phyloP scores from a whole-genome alignment of 2,329 filamentous ascomycete species.

The Nigrospora sphaerica region DNA sequence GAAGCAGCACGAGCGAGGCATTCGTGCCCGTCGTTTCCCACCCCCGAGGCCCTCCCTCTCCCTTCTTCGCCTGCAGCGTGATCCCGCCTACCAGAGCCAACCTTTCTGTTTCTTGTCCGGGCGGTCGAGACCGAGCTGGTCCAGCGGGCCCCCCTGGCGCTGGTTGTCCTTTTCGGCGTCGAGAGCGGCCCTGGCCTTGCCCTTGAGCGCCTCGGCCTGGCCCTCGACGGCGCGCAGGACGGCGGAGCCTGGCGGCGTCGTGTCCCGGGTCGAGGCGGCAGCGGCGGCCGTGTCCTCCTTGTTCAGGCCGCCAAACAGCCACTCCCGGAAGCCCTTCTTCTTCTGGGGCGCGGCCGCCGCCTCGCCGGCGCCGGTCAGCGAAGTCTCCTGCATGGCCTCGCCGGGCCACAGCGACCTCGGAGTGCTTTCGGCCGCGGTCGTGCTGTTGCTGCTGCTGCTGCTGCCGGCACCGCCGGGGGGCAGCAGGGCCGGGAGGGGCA shows the following conservation, averaged over 20 bases:
- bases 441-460: constrained; percentile 24
- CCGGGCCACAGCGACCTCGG: constrained; percentile 10
- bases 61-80: neutral
- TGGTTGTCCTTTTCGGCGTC: constrained; percentile 45
- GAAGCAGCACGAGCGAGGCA: too few relatives aligned
- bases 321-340: constrained; percentile 20
- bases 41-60: too few relatives aligned
- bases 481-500: constrained; percentile 44
- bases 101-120: constrained; percentile 28
- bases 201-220: constrained; percentile 21
- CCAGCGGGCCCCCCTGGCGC: constrained; percentile 40
- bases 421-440: constrained; percentile 10
- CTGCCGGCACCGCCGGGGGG: constrained; percentile 18
- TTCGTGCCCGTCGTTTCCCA: too few relatives aligned
- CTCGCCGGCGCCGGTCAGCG: constrained; percentile 8
- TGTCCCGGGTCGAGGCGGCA: constrained; percentile 16
- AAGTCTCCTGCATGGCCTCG: constrained; percentile 13
- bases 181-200: constrained; percentile 36
- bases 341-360: constrained; percentile 7
- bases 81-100: constrained; percentile 31
- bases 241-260: constrained; percentile 12
- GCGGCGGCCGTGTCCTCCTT: constrained; percentile 23
- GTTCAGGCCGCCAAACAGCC: constrained; percentile 32
- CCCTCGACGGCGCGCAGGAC: constrained; percentile 23
- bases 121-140: constrained; percentile 37